A percentile compares a stretch with the other conserved stretches of the same genome.
These are phyloP conservation scores for Alternaria sp. DNA, from an alignment of 2,329 filamentous ascomycete genomes.

Conservation along the genomic window DNA sequence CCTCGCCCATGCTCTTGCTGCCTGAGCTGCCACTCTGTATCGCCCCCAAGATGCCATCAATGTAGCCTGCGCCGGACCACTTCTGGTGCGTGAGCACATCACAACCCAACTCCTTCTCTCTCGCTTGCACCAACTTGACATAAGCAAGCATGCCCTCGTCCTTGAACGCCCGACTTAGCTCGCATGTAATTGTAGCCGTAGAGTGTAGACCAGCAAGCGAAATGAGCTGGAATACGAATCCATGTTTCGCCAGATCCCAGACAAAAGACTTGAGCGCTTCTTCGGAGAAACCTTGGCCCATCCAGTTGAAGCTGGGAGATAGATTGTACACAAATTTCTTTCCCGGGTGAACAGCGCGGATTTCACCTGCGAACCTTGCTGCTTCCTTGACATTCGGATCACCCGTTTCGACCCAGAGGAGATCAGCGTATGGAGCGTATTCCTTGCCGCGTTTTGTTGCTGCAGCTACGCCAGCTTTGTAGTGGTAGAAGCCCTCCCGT, in stretches of 20 bases:
- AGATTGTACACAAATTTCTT: conserved; percentile 98
- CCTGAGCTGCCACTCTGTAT: conserved; percentile 92
- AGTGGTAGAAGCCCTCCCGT: conserved; percentile 93
- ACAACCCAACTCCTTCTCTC: conserved; percentile 88
- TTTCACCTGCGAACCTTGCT: conserved; percentile 75
- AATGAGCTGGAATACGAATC: conserved; percentile 72
- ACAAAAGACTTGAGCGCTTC: conserved; percentile 88
- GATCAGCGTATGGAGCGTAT: conserved; percentile 90
- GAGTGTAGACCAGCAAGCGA: conserved; percentile 70
- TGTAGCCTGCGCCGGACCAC: conserved; percentile 77
- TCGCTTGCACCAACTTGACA: conserved; percentile 87
- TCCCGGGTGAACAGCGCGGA: conserved; percentile 72
- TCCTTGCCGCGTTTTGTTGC: conserved; percentile 93
- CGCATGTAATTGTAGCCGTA: conserved; percentile 70
- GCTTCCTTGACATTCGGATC: conserved; percentile 85
- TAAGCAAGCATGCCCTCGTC: conserved; percentile 96
- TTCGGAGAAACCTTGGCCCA: conserved; percentile 88
- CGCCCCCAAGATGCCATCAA: conserved; percentile 87
- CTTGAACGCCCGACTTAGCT: conserved; percentile 84
- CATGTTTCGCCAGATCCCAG: conserved; percentile 93
- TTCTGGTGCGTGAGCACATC: conserved; percentile 97
- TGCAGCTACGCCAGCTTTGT: conserved; percentile 80
- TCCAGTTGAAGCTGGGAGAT: conserved; percentile 98
- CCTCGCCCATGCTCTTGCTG: conserved; percentile 92
- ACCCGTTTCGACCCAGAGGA: conserved; percentile 96